These are phyloP conservation scores for Xenosphaeropsis pyriputrescens DNA, from an alignment of 2,329 filamentous ascomycete genomes.

Conservation along the genomic window DNA sequence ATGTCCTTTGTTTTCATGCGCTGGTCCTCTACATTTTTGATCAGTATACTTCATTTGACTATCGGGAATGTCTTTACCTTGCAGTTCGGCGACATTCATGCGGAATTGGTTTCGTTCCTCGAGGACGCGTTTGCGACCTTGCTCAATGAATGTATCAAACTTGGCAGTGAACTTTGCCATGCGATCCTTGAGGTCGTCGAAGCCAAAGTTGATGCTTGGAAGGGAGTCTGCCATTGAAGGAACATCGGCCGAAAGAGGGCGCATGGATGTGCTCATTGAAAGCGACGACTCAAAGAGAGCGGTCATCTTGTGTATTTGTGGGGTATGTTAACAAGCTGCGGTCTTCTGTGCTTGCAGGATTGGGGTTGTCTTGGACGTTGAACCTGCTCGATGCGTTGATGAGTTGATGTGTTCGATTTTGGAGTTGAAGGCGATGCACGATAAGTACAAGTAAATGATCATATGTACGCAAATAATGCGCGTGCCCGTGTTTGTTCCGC, in stretches of 20 bases:
- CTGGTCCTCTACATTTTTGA: constrained; percentile 59
- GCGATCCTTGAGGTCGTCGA: constrained; percentile 85
- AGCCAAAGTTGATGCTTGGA: constrained; percentile 86
- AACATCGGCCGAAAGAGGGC: constrained; percentile 31
- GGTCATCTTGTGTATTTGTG: constrained; percentile 25
- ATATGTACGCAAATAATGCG: constrained; percentile 1
- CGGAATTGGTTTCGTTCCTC: constrained; percentile 92
- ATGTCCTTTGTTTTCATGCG: constrained; percentile 81
- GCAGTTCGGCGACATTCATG: constrained; percentile 75
- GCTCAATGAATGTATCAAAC: constrained; percentile 91
- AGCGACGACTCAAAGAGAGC: constrained; percentile 55
- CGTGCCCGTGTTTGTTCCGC: constrained; percentile 1
- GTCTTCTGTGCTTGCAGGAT: too few relatives aligned
- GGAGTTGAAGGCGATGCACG: background rate
- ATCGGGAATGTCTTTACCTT: constrained; percentile 39
- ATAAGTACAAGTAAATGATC: too few relatives aligned
- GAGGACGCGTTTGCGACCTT: constrained; percentile 73
- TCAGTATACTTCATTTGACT: constrained; percentile 1
- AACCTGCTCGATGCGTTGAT: too few relatives aligned
- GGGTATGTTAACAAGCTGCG: too few relatives aligned
- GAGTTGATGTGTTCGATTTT: too few relatives aligned
- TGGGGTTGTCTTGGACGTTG: too few relatives aligned
- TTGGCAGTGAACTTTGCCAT: constrained; percentile 85
- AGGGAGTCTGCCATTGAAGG: constrained; percentile 64
- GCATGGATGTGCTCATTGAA: constrained; percentile 39